phyloP scores from a whole-genome alignment of 768 basidiomycete species.

The Harrya chromipes region DNA sequence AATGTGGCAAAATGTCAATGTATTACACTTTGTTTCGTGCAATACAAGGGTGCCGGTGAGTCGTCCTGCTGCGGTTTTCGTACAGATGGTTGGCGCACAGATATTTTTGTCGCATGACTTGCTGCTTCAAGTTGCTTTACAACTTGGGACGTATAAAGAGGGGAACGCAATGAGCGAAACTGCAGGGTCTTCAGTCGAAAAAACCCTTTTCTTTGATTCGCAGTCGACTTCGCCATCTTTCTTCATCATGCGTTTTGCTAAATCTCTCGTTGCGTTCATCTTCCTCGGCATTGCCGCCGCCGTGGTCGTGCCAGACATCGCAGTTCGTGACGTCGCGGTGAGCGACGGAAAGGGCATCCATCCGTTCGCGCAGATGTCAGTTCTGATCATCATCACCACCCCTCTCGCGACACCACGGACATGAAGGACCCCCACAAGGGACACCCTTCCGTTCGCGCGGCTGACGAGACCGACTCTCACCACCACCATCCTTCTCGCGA shows the following conservation, averaged over 20 bases:
- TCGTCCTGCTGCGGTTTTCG: constrained; percentile 2
- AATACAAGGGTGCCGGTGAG: too few relatives aligned
- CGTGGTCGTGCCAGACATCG: background rate
- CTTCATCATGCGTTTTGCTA: constrained; percentile 3
- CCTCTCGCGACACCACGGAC: background rate
- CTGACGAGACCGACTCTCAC: background rate
- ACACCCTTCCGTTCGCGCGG: too few relatives aligned
- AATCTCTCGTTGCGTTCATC: background rate
- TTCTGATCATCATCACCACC: background rate
- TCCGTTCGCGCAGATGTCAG: too few relatives aligned
- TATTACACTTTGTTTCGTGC: background rate
- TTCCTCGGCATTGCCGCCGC: constrained; percentile 5
- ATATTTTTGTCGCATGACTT: background rate
- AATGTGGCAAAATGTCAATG: background rate
- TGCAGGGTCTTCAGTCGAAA: background rate
- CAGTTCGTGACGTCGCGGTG: background rate
- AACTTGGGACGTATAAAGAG: background rate
- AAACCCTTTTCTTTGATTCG: background rate
- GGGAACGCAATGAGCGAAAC: background rate
- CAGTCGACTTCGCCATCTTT: background rate
- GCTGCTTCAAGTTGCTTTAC: too few relatives aligned
- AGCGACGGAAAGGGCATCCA: background rate
- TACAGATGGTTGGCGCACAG: background rate
- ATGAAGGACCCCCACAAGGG: too few relatives aligned
- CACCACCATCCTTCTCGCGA: background rate